Evolutionary conservation across 768 basidiomycete genomes (phyloP).

Genomic region (Pleurotus giganteus): DNA sequence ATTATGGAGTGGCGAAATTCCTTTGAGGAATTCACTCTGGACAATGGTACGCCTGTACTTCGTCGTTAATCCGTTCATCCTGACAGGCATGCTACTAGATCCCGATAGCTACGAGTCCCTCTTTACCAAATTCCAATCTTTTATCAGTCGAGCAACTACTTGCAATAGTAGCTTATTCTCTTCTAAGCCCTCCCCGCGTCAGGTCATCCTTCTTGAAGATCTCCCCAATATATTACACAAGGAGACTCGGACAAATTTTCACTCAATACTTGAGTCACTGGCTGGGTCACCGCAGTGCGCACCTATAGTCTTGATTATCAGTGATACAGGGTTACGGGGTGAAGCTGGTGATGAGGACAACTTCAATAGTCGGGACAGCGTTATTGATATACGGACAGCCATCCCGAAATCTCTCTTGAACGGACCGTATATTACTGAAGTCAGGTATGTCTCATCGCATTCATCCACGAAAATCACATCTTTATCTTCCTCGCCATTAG

Average conservation of each 20-base stretch:
- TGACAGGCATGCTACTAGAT: neutral
- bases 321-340: conserved; percentile 78
- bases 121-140: conserved; percentile 72
- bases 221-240: conserved; percentile 87
- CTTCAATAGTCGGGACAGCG: conserved; percentile 44
- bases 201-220: conserved; percentile 82
- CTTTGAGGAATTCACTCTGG: conserved; percentile 43
- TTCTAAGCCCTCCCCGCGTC: conserved; percentile 29
- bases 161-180: conserved; percentile 52
- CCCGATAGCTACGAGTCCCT: conserved; percentile 36
- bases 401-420: conserved; percentile 65
- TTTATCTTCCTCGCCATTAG: conserved; percentile 35
- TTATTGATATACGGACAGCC: conserved; percentile 66
- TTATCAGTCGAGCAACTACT: conserved; percentile 65
- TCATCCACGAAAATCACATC: conserved; percentile 1
- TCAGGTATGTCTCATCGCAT: conserved; percentile 54
- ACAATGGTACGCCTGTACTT: neutral
- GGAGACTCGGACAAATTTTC: conserved; percentile 68
- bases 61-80: neutral
- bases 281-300: conserved; percentile 39
- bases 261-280: conserved; percentile 61
- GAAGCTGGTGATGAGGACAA: conserved; percentile 52
- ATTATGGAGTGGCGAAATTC: conserved; percentile 85
- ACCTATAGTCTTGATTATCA: conserved; percentile 82
- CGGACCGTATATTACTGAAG: conserved; percentile 77